phyloP scores from a whole-genome alignment of 805 yeast species.

The Candida sithepensis region DNA sequence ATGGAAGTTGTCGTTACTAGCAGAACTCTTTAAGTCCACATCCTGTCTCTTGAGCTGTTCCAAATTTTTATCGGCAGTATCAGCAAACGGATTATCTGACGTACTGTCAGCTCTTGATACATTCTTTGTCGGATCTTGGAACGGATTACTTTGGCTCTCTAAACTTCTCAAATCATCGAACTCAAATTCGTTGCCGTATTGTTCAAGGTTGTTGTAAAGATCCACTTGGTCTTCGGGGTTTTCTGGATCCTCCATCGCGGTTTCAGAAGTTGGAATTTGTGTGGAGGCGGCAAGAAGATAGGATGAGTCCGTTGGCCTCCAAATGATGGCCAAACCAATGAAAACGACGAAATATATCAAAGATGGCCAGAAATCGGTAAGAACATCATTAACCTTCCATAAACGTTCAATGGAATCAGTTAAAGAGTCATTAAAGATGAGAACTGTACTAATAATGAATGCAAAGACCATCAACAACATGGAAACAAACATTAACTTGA shows the following conservation, averaged over 20 bases:
- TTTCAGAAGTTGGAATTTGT: constrained; percentile 63
- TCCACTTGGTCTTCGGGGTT: constrained; percentile 22
- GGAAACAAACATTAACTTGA: constrained; percentile 70
- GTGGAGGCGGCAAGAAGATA: constrained; percentile 92
- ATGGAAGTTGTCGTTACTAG: constrained; percentile 22
- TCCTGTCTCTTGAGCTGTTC: constrained; percentile 34
- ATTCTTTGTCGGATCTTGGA: constrained; percentile 18
- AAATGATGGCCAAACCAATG: constrained; percentile 77
- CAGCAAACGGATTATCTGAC: constrained; percentile 31
- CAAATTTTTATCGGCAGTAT: constrained; percentile 22
- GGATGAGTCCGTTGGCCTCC: constrained; percentile 98
- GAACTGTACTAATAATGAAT: constrained; percentile 62
- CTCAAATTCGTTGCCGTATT: constrained; percentile 53
- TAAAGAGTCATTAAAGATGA: constrained; percentile 69
- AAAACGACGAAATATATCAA: constrained; percentile 82
- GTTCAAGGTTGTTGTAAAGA: constrained; percentile 27
- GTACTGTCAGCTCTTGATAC: constrained; percentile 1
- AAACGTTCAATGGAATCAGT: constrained; percentile 76
- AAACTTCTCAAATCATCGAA: constrained; percentile 54
- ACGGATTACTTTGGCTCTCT: constrained; percentile 38
- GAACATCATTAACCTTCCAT: constrained; percentile 89
- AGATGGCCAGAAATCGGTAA: constrained; percentile 94
- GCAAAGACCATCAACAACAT: constrained; percentile 69
- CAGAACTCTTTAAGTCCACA: constrained; percentile 10
- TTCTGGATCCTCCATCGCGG: constrained; percentile 43